Percentiles rank a stretch among this genome's conserved stretches.
Conservation (phyloP, 768 basidiomycete species). For the Suillus tomentosus region DNA sequence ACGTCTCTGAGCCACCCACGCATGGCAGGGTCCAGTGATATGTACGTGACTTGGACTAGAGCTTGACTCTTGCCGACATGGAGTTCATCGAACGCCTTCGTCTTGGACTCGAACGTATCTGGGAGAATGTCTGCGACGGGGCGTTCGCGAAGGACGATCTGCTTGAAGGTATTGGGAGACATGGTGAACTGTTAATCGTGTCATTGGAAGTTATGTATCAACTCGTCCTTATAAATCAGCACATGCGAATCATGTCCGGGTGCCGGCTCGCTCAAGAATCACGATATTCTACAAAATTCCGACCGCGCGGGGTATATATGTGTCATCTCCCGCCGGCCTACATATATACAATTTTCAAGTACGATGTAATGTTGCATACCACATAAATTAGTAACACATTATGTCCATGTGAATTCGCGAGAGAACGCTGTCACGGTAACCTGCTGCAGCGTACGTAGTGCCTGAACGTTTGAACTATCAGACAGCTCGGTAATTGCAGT, state of each 20-base stretch:
- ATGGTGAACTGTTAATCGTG: slow-evolving; percentile 12
- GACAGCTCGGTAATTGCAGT: too few species aligned
- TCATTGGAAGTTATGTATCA: not conserved
- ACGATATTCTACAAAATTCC: not conserved
- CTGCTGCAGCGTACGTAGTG: not conserved
- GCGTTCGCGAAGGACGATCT: slow-evolving; percentile 75
- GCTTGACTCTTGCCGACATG: slow-evolving; percentile 55
- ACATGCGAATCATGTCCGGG: not conserved
- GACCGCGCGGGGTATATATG: not conserved
- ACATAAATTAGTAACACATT: slow-evolving; percentile 4
- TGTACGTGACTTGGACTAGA: slow-evolving; percentile 76
- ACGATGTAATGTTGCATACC: not conserved
- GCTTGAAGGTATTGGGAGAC: slow-evolving; percentile 48
- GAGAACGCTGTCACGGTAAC: not conserved
- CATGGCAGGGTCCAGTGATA: slow-evolving; percentile 89
- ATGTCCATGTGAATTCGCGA: not conserved
- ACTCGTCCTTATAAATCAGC: not conserved
- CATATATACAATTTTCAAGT: not conserved
- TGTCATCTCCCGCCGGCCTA: not conserved
- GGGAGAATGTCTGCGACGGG: slow-evolving; percentile 69
- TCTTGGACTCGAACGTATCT: slow-evolving; percentile 71
- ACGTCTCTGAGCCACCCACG: slow-evolving; percentile 75
- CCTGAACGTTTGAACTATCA: not conserved
- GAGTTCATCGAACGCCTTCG: slow-evolving; percentile 50
- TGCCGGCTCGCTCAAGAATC: not conserved